Conservation (phyloP, 192 early-diverging fungal genomes). For the Entophlyctis luteolus region DNA sequence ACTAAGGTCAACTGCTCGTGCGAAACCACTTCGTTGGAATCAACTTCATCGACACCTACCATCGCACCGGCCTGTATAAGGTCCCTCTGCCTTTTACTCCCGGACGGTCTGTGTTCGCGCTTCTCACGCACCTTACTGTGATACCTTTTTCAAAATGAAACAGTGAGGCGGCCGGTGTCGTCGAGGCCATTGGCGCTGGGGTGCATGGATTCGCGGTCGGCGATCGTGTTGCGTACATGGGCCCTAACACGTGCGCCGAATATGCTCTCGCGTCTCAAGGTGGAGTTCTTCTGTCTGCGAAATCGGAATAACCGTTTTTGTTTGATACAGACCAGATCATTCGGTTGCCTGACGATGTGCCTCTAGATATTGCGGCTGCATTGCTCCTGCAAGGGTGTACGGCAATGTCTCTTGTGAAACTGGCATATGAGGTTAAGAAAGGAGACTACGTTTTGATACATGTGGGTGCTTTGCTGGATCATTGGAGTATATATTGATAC, state of each 20-base stretch:
- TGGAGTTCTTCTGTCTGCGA: slow-evolving; percentile 27
- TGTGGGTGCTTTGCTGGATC: slow-evolving; percentile 16
- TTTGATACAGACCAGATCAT: slow-evolving; percentile 18
- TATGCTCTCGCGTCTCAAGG: slow-evolving; percentile 50
- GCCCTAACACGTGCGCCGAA: slow-evolving; percentile 67
- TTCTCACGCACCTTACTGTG: background rate
- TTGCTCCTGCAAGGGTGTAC: slow-evolving; percentile 74
- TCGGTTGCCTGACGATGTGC: slow-evolving; percentile 43
- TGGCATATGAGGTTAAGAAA: slow-evolving; percentile 65
- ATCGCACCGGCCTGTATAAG: slow-evolving; percentile 74
- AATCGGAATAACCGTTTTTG: background rate
- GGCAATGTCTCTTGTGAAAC: slow-evolving; percentile 66
- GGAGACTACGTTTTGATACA: slow-evolving; percentile 81
- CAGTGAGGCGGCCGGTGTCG: slow-evolving; percentile 73
- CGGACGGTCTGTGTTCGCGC: slow-evolving; percentile 46
- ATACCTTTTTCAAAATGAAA: background rate
- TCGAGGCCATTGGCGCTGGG: slow-evolving; percentile 69
- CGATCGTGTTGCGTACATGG: slow-evolving; percentile 76
- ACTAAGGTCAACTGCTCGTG: slow-evolving; percentile 57
- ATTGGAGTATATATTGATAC: background rate
- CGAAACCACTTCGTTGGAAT: slow-evolving; percentile 73
- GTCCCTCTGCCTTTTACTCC: slow-evolving; percentile 60
- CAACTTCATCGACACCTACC: slow-evolving; percentile 91
- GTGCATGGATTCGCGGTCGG: slow-evolving; percentile 62
- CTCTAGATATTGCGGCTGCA: slow-evolving; percentile 62